Conservation (phyloP, 2,329 filamentous ascomycete species). For the Zymoseptoria tritici region DNA sequence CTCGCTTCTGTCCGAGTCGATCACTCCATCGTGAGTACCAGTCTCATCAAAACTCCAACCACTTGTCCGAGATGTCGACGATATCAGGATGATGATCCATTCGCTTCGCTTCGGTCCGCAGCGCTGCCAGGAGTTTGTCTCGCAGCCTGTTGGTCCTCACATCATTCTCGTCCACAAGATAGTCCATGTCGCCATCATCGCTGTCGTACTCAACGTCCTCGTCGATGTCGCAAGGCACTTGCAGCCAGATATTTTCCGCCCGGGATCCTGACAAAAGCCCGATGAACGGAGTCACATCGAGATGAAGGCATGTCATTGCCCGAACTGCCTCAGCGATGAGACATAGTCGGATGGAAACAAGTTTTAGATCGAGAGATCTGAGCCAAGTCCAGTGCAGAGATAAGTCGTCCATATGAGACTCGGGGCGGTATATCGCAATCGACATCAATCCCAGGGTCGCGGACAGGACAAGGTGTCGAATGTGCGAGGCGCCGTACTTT, state of each 20-base stretch:
- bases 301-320: neutral
- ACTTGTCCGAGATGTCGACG: neutral
- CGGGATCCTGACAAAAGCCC: neutral
- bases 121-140: neutral
- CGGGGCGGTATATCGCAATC: neutral
- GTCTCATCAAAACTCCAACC: too few species aligned
- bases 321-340: neutral
- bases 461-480: neutral
- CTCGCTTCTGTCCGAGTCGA: too few species aligned
- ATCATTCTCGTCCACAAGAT: neutral
- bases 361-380: neutral
- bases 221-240: neutral
- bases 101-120: neutral
- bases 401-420: neutral
- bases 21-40: too few species aligned
- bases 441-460: neutral
- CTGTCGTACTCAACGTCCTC: neutral
- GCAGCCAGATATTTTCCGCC: neutral
- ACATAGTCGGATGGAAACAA: neutral
- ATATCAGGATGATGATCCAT: neutral
- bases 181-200: neutral
- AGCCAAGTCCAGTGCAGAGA: neutral
- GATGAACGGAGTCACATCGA: neutral
- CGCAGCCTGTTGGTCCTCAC: neutral
- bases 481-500: neutral